Base-by-base conservation (phyloP, 2,329 filamentous ascomycete species). In the Pseudogymnoascus sp. region DNA sequence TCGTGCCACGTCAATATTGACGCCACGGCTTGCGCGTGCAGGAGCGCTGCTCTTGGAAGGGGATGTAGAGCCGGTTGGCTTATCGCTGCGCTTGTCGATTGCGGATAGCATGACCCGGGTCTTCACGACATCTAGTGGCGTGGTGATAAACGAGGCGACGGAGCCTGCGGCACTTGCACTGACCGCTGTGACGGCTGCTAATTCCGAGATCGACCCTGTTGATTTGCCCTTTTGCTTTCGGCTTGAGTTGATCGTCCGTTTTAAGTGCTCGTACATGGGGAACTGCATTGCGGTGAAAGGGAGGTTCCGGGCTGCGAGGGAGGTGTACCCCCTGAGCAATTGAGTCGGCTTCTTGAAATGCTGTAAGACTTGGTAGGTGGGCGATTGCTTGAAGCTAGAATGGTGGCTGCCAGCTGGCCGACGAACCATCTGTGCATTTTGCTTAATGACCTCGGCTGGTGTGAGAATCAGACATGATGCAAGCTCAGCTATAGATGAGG, bases 241-340 rank as follows among this genome's bases (percentile, higher is more conserved):
- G 40, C 77, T 78, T 17, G 73, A 70, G 65, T 77, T 77, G 10
- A 91, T 80, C 4, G 71, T 72, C 38, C 76, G 74, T 64, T 89
- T 87, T 62, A 91, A 70, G 57, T 84, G 78, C 77, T 96, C 92
- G 71, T 95, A 96, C 68, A 95, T 80, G 4, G 92, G 92, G 68
- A 96, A 96, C 71, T 96, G 91, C 68, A 96, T 79, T 0, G 90
- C 91, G 2, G 91, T 96, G 68, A 93, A 95, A 0, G 92, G 92
- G 3, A 96, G 74, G 72, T 96, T 96, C 1, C 93, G 81, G 1
- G 90, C 88, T 4, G 91, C 87, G 0, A 96, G 81, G 2, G 90
- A 90, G 0, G 88, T 87, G 73, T 96, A 96, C 1, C 93, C 93
- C 13, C 80, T 80, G 69, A 84, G 83, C 10, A 87, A 77, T 64